These are phyloP conservation scores for Cupressus sempervirens DNA, from an alignment of 75 land plant genomes.

Conservation along the genomic window DNA sequence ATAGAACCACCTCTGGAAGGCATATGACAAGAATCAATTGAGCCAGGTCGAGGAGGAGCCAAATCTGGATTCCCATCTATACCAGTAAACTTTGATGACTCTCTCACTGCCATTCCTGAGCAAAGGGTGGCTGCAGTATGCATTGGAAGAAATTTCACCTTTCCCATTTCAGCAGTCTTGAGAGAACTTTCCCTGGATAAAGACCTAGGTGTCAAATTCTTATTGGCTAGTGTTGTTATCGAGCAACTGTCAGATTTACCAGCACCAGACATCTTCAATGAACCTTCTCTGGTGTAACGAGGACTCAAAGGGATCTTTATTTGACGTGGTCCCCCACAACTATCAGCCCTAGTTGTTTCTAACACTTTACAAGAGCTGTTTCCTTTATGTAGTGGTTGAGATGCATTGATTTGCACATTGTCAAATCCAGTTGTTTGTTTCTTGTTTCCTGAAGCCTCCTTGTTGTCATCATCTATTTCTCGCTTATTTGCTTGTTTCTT, in stretches of 20 bases:
- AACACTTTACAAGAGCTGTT: neutral
- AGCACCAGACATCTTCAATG: neutral
- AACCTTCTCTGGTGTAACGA: conserved; percentile 1
- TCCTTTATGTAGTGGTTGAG: neutral
- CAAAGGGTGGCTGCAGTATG: conserved; percentile 5
- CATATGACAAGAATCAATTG: neutral
- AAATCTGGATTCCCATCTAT: neutral
- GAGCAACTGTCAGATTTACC: neutral
- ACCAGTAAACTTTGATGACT: neutral
- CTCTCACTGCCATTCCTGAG: conserved; percentile 1
- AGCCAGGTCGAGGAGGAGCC: neutral
- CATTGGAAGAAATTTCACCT: conserved; percentile 26
- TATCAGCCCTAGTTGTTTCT: conserved; percentile 7
- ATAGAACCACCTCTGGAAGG: neutral
- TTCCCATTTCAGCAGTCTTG: conserved; percentile 30
- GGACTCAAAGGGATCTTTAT: neutral
- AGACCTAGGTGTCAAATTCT: conserved; percentile 7
- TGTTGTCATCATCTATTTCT: conserved; percentile 13
- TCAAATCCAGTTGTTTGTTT: conserved; percentile 19
- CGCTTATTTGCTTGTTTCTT: conserved; percentile 23
- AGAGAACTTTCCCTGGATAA: conserved; percentile 26
- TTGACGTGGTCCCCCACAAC: neutral
- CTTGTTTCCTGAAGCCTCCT: conserved; percentile 11
- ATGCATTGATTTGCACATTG: neutral
- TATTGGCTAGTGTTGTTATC: neutral